Evolutionary conservation across 805 yeast genomes (phyloP).

Genomic region (Suhomyces prunicola): DNA sequence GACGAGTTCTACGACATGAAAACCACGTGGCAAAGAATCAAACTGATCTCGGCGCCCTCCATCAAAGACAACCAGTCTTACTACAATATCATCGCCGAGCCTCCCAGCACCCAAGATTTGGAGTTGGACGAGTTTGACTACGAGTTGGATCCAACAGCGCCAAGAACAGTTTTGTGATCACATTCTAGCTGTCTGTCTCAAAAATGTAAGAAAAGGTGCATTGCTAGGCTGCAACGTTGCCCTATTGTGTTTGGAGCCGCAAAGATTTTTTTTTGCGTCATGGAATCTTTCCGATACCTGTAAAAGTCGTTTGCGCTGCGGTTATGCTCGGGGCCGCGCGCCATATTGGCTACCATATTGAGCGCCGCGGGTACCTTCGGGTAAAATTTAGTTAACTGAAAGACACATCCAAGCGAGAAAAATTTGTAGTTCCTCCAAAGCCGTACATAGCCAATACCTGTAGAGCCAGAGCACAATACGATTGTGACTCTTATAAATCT

Average conservation of each 20-base stretch:
- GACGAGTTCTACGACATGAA: conserved; percentile 28
- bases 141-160: conserved; percentile 8
- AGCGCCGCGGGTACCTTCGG: background rate
- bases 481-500: background rate
- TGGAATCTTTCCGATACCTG: background rate
- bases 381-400: background rate
- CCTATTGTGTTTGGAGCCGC: background rate
- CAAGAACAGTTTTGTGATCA: background rate
- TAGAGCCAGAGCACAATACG: background rate
- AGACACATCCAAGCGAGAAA: background rate
- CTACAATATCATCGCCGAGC: background rate
- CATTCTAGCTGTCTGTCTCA: background rate
- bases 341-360: background rate
- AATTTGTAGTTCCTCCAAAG: background rate
- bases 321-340: background rate
- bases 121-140: conserved; percentile 26
- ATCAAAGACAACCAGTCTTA: background rate
- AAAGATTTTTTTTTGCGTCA: background rate
- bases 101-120: conserved; percentile 8
- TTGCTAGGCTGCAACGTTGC: background rate
- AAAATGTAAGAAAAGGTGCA: background rate
- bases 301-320: background rate
- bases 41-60: conserved; percentile 1
- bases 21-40: conserved; percentile 12
- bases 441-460: too few species aligned